phyloP scores from a whole-genome alignment of 2,329 filamentous ascomycete genomes.

The Paecilomyces niveus region DNA sequence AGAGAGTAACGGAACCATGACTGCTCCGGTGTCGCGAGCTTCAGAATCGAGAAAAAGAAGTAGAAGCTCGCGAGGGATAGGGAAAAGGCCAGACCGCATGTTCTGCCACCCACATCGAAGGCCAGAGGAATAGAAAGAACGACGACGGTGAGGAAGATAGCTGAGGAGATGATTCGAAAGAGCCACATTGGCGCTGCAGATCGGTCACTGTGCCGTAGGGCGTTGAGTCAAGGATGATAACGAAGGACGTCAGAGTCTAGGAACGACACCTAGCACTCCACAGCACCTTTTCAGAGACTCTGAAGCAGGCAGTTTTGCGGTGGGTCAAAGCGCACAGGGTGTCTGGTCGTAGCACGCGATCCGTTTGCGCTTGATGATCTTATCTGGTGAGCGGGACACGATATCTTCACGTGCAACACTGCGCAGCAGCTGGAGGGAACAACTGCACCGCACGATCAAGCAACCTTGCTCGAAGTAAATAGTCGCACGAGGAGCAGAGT shows the following conservation, averaged over 20 bases:
- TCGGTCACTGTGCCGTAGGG: neutral
- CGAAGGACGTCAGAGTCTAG: neutral
- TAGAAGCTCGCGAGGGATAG: conserved; percentile 85
- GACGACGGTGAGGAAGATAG: conserved; percentile 82
- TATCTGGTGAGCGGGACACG: neutral
- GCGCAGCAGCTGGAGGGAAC: neutral
- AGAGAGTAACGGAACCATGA: conserved; percentile 69
- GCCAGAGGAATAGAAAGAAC: conserved; percentile 93
- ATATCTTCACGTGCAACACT: conserved; percentile 1
- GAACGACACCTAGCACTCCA: neutral
- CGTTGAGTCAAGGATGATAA: neutral
- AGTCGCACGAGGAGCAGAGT: neutral
- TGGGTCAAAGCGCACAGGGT: neutral
- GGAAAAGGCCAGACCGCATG: conserved; percentile 90
- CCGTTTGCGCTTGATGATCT: neutral
- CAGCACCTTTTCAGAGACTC: neutral
- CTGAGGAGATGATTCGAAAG: conserved; percentile 70
- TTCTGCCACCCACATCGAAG: conserved; percentile 94
- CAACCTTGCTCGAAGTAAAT: too few species aligned
- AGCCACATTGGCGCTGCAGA: conserved; percentile 61
- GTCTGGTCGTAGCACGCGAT: neutral
- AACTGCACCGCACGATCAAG: neutral
- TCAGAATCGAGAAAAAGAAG: conserved; percentile 74
- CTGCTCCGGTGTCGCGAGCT: conserved; percentile 69
- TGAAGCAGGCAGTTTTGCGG: neutral